These are phyloP conservation scores for Clavispora phyllophila DNA, from an alignment of 805 yeast genomes.

Conservation along the genomic window DNA sequence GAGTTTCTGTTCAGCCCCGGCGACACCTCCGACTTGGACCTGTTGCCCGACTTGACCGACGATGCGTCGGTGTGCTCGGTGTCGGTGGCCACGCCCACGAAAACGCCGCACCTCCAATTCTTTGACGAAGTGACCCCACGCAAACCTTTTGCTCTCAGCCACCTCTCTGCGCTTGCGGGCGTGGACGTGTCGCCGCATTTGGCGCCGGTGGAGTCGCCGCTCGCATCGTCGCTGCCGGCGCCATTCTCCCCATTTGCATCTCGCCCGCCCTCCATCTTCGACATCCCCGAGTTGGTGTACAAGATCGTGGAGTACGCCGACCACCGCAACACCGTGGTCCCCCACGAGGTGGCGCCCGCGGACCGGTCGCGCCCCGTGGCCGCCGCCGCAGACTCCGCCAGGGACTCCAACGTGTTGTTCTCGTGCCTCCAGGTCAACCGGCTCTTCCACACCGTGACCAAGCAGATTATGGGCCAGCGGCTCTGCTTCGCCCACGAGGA, in stretches of 20 bases:
- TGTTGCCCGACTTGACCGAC: conserved; percentile 34
- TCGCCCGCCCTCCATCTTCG: conserved; percentile 36
- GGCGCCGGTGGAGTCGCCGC: too few relatives aligned
- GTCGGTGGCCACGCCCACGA: conserved; percentile 13
- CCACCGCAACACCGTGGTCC: conserved; percentile 44
- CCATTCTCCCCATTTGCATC: background rate
- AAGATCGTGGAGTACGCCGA: conserved; percentile 62
- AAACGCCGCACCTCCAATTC: conserved; percentile 4
- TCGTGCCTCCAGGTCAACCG: conserved; percentile 67
- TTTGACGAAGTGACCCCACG: too few relatives aligned
- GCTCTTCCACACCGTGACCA: conserved; percentile 56
- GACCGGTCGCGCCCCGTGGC: background rate
- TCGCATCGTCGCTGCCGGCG: too few relatives aligned
- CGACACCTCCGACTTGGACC: conserved; percentile 29
- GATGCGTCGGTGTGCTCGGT: conserved; percentile 16
- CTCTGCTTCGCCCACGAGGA: conserved; percentile 48
- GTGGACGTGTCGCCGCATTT: too few relatives aligned
- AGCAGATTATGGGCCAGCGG: conserved; percentile 49
- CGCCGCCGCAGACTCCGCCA: conserved; percentile 6
- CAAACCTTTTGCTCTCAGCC: too few relatives aligned
- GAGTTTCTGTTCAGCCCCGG: conserved; percentile 1
- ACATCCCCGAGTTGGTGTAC: conserved; percentile 70
- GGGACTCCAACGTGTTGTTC: conserved; percentile 31
- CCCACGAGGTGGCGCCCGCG: conserved; percentile 54
- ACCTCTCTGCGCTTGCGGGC: too few relatives aligned